Base-by-base conservation (phyloP, 2,329 filamentous ascomycete genomes). In the Trichoderma sp. region DNA sequence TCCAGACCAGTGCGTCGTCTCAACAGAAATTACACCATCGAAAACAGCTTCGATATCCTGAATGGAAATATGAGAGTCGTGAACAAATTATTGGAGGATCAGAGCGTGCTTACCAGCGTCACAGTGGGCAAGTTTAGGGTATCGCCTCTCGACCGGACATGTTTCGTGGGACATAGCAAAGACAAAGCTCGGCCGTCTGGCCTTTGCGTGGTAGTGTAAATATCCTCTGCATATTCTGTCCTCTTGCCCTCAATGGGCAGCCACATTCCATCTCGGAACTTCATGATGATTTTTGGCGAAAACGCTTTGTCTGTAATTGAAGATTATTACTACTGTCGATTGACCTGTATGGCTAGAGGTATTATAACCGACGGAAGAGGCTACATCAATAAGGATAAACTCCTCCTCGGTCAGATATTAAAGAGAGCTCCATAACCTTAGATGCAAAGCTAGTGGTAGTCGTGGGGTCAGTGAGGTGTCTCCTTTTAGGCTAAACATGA, bases 211-310 rank as follows among this genome's bases (percentile, higher is more conserved):
- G 83, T 77, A 28, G 82, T 81, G 72, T 85, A 85, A 18, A 91
- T 81, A 70, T 91, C 88, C 77, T 91, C 89, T 39, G 89, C 89
- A 73, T 90, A 90, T 74, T 90, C 87, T 30, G 89, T 83, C 60
- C 83, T 81, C 75, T 89, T 84, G 70, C 84, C 86, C 77, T 88
- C 85, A 68, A 85, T 87, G 52, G 85, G 83, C 59, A 90, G 81
- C 89, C 89, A 91, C 89, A 90, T 80, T 46, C 78, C 78, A 77
- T 80, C 77, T 13, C 78, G 76, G 56, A 80, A 70, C 74, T 73
- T 60, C 76, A 79, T 79, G 61, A 28, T 73, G 70, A 32, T 70
- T 59, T 26, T 46, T n/a, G 16, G 18, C 24, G 26, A 32, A 34
- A 14, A 18, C 13, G 2, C 5, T 39, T 16, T 5, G 10, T 46